Percentiles rank a stretch among this genome's conserved stretches.
Conservation (phyloP, 306 rosid genomes). For the Luffa aegyptiaca region DNA sequence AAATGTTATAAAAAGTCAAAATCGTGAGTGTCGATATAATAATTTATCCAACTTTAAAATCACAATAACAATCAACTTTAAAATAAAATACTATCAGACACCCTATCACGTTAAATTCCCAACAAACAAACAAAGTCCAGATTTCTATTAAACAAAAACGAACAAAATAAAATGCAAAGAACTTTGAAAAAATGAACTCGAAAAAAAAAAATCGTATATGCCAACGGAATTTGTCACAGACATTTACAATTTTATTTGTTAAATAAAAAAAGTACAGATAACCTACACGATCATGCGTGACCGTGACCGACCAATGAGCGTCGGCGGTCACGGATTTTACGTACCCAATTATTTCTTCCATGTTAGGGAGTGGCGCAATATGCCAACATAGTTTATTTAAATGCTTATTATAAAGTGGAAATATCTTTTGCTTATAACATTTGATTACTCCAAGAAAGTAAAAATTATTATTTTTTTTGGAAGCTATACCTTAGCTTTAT, state of each 20-base stretch:
- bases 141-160: not conserved
- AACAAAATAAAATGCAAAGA: not conserved
- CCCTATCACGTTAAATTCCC: not conserved
- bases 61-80: not conserved
- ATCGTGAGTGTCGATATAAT: not conserved
- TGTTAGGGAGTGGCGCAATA: not conserved
- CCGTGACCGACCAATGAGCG: not conserved
- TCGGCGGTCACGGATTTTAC: not conserved
- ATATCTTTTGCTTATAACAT: not conserved
- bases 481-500: not conserved
- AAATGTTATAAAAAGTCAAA: not conserved
- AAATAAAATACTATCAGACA: not conserved
- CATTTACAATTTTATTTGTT: not conserved
- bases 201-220: not conserved
- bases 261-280: not conserved
- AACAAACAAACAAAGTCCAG: not conserved
- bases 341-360: not conserved
- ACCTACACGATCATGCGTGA: not conserved
- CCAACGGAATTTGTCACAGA: not conserved
- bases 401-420: not conserved
- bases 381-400: not conserved
- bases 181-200: not conserved
- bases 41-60: not conserved
- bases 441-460: too few species aligned
- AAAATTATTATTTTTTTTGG: not conserved